Percentiles rank a stretch among this genome's conserved stretches.
These are phyloP conservation scores for Phytophthora capsici DNA, from an alignment of 352 stramenopile species.

Conservation along the genomic window DNA sequence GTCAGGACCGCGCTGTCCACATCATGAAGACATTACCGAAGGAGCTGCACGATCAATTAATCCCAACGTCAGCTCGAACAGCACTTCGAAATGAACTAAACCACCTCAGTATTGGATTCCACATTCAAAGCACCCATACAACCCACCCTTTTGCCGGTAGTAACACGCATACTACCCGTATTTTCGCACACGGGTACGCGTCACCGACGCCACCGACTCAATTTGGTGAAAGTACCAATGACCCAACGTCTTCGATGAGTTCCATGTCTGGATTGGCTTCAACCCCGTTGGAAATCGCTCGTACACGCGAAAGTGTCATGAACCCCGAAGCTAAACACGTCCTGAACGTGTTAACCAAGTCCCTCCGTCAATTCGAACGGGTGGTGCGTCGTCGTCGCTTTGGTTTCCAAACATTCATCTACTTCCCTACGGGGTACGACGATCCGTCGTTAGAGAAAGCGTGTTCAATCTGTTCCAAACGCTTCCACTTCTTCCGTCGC, in stretches of 20 bases:
- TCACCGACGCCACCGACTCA: slow-evolving; percentile 43
- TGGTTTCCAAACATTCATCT: slow-evolving; percentile 73
- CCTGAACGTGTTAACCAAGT: slow-evolving; percentile 54
- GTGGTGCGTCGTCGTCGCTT: slow-evolving; percentile 69
- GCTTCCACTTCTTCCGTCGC: slow-evolving; percentile 53
- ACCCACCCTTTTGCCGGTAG: slow-evolving; percentile 30
- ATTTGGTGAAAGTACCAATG: slow-evolving; percentile 33
- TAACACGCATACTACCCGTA: slow-evolving; percentile 48
- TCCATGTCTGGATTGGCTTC: slow-evolving; percentile 21
- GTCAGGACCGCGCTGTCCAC: slow-evolving; percentile 58
- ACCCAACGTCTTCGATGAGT: slow-evolving; percentile 12
- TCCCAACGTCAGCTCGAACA: slow-evolving; percentile 45
- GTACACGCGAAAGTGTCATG: slow-evolving; percentile 45
- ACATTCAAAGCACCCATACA: slow-evolving; percentile 48
- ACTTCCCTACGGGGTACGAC: slow-evolving; percentile 52
- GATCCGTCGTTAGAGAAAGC: slow-evolving; percentile 33
- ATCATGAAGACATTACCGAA: slow-evolving; percentile 73
- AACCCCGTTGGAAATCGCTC: slow-evolving; percentile 36
- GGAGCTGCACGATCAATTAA: slow-evolving; percentile 51
- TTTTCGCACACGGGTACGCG: slow-evolving; percentile 67
- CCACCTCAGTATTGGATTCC: slow-evolving; percentile 57
- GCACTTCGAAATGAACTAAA: slow-evolving; percentile 56
- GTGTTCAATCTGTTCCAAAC: slow-evolving; percentile 59
- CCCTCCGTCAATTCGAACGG: slow-evolving; percentile 54
- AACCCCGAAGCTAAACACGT: slow-evolving; percentile 57